Conservation (phyloP, 1,139 yeast genomes). For the Kluyveromyces marxianus region DNA sequence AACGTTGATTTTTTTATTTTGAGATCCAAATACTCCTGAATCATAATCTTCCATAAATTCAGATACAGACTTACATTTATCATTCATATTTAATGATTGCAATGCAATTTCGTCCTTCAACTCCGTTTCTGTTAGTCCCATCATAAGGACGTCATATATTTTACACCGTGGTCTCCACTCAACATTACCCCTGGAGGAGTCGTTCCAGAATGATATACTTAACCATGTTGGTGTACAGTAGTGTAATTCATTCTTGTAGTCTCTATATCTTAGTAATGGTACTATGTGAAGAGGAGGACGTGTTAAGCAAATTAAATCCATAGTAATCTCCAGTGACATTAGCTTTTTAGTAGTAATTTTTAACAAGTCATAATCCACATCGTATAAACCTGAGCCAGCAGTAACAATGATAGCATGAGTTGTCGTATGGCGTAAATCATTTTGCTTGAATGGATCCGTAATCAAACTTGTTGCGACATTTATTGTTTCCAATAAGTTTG, state of each 20-base stretch:
- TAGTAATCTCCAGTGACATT: constrained; percentile 70
- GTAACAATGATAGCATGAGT: constrained; percentile 79
- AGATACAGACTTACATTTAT: constrained; percentile 31
- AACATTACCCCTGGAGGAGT: constrained; percentile 36
- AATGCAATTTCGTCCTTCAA: constrained; percentile 30
- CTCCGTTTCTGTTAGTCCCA: constrained; percentile 95
- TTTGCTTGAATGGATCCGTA: constrained; percentile 73
- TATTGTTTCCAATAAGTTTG: constrained; percentile 81
- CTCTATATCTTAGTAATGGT: constrained; percentile 73
- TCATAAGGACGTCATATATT: constrained; percentile 93
- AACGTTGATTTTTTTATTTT: background rate
- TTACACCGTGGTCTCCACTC: constrained; percentile 90
- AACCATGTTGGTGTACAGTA: constrained; percentile 93
- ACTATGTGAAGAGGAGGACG: constrained; percentile 90
- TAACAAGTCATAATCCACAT: constrained; percentile 77
- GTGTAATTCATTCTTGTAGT: constrained; percentile 45
- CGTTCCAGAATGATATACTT: constrained; percentile 83
- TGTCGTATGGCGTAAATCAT: constrained; percentile 81
- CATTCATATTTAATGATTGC: constrained; percentile 13
- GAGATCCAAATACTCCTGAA: constrained; percentile 35
- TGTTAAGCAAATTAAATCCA: constrained; percentile 82
- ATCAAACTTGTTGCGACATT: constrained; percentile 75
- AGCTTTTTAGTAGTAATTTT: constrained; percentile 70
- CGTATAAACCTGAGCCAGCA: constrained; percentile 91
- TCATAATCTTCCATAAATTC: constrained; percentile 62